These are phyloP conservation scores for Yamadazyma triangularis DNA, from an alignment of 1,139 yeast species.

Conservation along the genomic window DNA sequence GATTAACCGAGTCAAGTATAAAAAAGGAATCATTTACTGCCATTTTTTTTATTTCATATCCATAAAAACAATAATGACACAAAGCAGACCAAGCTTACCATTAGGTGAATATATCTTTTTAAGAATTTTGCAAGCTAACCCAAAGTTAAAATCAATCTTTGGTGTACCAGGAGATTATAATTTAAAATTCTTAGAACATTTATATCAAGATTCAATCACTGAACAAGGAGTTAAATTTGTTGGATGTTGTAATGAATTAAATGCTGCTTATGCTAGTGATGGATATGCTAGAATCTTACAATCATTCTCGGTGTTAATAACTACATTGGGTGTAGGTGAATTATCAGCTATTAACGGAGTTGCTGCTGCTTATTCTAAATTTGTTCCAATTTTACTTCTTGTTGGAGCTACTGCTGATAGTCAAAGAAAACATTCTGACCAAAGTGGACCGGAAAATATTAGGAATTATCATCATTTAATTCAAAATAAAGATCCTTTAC, in stretches of 20 bases:
- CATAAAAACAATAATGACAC: slow-evolving; percentile 12
- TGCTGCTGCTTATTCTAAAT: slow-evolving; percentile 79
- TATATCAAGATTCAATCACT: slow-evolving; percentile 22
- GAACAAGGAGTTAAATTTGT: slow-evolving; percentile 20
- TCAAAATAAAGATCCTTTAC: slow-evolving; percentile 47
- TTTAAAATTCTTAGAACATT: slow-evolving; percentile 31
- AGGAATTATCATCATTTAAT: slow-evolving; percentile 64
- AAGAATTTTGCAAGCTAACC: slow-evolving; percentile 33
- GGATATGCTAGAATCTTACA: slow-evolving; percentile 61
- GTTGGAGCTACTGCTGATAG: slow-evolving; percentile 65
- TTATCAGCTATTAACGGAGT: slow-evolving; percentile 80
- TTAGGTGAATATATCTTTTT: slow-evolving; percentile 38
- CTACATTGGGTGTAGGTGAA: slow-evolving; percentile 86
- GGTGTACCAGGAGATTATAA: slow-evolving; percentile 45
- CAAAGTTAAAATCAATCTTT: slow-evolving; percentile 29
- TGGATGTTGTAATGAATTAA: slow-evolving; percentile 37
- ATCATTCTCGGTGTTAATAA: slow-evolving; percentile 44
- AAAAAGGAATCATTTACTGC: too few species aligned
- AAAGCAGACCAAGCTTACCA: slow-evolving; percentile 16
- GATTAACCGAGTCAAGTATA: background rate
- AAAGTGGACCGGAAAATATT: slow-evolving; percentile 18
- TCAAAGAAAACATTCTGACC: slow-evolving; percentile 21
- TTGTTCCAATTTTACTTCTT: slow-evolving; percentile 72
- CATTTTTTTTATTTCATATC: too few species aligned
- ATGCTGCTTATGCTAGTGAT: slow-evolving; percentile 69